A percentile compares a stretch with the other conserved stretches of the same genome.
Evolutionary conservation across 441 rosid species (phyloP).

Genomic region (Brassica balearica): DNA sequence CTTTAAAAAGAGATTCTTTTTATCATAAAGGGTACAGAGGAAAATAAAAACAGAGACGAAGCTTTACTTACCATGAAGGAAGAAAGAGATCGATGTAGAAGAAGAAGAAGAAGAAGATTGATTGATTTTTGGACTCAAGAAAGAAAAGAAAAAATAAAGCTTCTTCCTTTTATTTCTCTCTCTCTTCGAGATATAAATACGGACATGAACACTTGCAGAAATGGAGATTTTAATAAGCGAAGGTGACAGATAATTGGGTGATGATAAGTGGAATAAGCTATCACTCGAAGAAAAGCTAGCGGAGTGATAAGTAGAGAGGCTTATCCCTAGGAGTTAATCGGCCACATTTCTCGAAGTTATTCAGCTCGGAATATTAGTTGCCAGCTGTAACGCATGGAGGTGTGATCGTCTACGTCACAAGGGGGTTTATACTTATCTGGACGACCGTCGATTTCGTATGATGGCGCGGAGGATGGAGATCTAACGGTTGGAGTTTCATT

Average conservation of each 20-base stretch:
- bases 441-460: slow-evolving; percentile 17
- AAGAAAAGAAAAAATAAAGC: slow-evolving; percentile 22
- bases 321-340: slow-evolving; percentile 72
- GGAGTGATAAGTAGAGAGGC: fast-evolving
- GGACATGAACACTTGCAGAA: slow-evolving; percentile 61
- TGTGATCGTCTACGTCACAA: slow-evolving; percentile 24
- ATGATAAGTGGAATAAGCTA: fast-evolving
- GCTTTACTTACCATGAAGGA: slow-evolving; percentile 54
- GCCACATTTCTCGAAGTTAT: slow-evolving; percentile 73
- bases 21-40: slow-evolving; percentile 27
- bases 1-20: slow-evolving; percentile 50
- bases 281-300: slow-evolving; percentile 11
- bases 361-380: slow-evolving; percentile 89
- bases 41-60: slow-evolving; percentile 41
- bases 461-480: slow-evolving; percentile 22
- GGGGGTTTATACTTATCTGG: neutral
- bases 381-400: slow-evolving; percentile 57
- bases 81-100: slow-evolving; percentile 54
- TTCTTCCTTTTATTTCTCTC: slow-evolving; percentile 35
- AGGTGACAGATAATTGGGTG: slow-evolving; percentile 60
- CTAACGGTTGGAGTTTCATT: slow-evolving; percentile 39
- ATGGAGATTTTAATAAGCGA: slow-evolving; percentile 60
- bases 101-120: slow-evolving; percentile 35
- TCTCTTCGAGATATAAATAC: slow-evolving; percentile 30
- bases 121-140: slow-evolving; percentile 46